Base-by-base conservation (phyloP, 2,329 filamentous ascomycete genomes). In the Xylariaceae sp. region DNA sequence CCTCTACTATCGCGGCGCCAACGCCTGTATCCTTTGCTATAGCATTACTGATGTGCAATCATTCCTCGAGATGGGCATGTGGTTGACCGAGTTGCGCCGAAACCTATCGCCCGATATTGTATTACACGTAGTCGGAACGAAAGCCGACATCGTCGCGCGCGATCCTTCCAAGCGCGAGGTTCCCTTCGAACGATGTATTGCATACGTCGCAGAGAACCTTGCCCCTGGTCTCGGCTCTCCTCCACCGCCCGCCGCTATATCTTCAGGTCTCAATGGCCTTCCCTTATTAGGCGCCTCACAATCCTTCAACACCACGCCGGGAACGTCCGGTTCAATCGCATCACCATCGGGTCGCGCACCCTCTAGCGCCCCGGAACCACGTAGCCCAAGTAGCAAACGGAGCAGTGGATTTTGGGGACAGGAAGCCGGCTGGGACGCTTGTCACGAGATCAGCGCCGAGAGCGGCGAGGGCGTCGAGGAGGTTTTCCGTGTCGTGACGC, bases 381-480 rank as follows among this genome's bases (percentile, higher is more conserved):
- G 82, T 57, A 85, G 80, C 63, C 84, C 84, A 50, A 82, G 79
- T 67, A 85, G 82, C 51, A 88, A 88, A 72, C 79, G 85, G 48
- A 88, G 84, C 68, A 88, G 84, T 44, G 88, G 88, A 1, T 90
- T 92, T 75, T 97, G 92, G 92, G 91, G 88, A 18, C 90, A 94
- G 73, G 92, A 97, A 71, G 86, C 92, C 4, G 92, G 92, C 55
- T 97, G 93, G 92, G 92, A 97, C 70, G 95, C 92, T 64, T 97
- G 93, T 73, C 94, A 97, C 74, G 94, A 99, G 77, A 93, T 99
- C 71, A 92, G 88, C 67, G 92, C 93, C 52, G 93, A 95, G 78
- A 92, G 88, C 69, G 92, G 92, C 58, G 92, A 97, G 78, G 93
- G 93, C 15, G 92, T 99, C 15, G 94, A 97, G 68, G 94, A 97